Evolutionary conservation across 129 eudicot genomes (phyloP).

Genomic region (Chrysanthemum seticuspe): DNA sequence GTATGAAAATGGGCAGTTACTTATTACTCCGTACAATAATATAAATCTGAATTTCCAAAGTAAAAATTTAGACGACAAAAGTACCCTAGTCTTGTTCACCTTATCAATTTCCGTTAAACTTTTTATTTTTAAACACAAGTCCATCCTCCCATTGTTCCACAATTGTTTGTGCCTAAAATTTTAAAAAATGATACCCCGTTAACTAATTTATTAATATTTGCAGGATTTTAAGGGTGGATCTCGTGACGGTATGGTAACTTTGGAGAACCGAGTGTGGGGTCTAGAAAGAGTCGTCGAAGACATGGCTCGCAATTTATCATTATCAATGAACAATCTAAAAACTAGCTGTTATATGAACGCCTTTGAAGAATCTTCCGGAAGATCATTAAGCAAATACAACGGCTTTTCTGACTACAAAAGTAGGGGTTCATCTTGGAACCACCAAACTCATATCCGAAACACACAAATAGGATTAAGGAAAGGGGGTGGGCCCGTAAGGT

Average conservation of each 20-base stretch:
- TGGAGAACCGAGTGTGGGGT: conserved; percentile 84
- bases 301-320: conserved; percentile 75
- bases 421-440: conserved; percentile 54
- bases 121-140: too few relatives aligned
- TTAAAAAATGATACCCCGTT: too few relatives aligned
- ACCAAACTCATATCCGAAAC: conserved; percentile 45
- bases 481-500: conserved; percentile 53
- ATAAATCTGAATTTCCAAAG: too few relatives aligned
- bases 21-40: too few relatives aligned
- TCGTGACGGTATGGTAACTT: conserved; percentile 81
- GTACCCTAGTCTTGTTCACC: too few relatives aligned
- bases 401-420: conserved; percentile 56
- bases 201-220: neutral
- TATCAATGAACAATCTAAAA: conserved; percentile 53
- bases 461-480: conserved; percentile 49
- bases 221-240: conserved; percentile 93
- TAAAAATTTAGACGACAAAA: too few relatives aligned
- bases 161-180: too few relatives aligned
- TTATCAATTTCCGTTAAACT: too few relatives aligned
- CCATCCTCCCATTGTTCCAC: too few relatives aligned
- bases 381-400: conserved; percentile 54
- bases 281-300: conserved; percentile 93
- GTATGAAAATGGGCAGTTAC: conserved; percentile 1
- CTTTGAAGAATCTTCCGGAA: conserved; percentile 63
- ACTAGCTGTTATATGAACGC: conserved; percentile 43